Conservation (phyloP, 2,329 filamentous ascomycete genomes). For the Parastagonospora avenae region DNA sequence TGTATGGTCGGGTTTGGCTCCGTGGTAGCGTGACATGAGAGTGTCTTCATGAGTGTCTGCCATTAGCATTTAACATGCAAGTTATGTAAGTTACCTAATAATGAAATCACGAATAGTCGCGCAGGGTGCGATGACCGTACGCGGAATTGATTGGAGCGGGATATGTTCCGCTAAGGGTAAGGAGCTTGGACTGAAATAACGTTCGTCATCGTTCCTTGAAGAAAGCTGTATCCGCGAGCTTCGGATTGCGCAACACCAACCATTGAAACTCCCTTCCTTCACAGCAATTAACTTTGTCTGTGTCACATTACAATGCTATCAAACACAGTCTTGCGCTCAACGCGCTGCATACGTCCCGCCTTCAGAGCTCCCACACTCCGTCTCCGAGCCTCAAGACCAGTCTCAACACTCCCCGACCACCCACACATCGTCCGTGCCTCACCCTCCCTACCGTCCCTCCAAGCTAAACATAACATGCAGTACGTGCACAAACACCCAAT, state of each 20-base stretch:
- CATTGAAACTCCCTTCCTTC: neutral
- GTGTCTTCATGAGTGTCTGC: no score
- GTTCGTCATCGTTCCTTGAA: slow-evolving; percentile 23
- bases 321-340: slow-evolving; percentile 22
- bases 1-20: neutral
- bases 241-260: slow-evolving; percentile 3
- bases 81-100: no score
- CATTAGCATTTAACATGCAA: no score
- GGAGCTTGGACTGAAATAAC: slow-evolving; percentile 18
- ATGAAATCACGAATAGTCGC: no score
- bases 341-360: slow-evolving; percentile 16
- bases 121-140: slow-evolving; percentile 3
- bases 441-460: neutral
- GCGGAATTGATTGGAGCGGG: slow-evolving; percentile 1
- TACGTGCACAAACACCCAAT: slow-evolving; percentile 57
- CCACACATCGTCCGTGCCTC: slow-evolving; percentile 44
- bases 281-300: neutral
- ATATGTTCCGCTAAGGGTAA: slow-evolving; percentile 13
- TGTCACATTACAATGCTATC: slow-evolving; percentile 22
- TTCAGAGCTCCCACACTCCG: slow-evolving; percentile 19
- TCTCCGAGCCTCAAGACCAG: slow-evolving; percentile 28
- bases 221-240: neutral
- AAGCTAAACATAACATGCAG: slow-evolving; percentile 33
- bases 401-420: slow-evolving; percentile 52
- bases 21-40: no score